These are phyloP conservation scores for Westerdykella ornata DNA, from an alignment of 2,329 filamentous ascomycete genomes.

Conservation along the genomic window DNA sequence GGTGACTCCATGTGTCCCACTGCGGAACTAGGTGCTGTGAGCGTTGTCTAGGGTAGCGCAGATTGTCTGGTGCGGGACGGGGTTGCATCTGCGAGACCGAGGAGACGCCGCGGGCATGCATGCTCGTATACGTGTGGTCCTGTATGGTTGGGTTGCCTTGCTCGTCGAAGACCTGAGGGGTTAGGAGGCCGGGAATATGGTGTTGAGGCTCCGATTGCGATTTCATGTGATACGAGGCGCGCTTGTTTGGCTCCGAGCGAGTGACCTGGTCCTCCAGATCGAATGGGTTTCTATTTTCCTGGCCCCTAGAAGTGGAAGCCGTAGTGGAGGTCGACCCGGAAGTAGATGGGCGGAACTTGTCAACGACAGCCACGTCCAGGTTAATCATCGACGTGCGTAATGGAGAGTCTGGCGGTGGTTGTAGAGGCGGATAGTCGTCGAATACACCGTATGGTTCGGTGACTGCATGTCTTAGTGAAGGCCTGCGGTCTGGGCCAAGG, in stretches of 20 bases:
- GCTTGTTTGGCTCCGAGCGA: slow-evolving; percentile 34
- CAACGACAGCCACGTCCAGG: slow-evolving; percentile 35
- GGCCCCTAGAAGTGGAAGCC: slow-evolving; percentile 29
- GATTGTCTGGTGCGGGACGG: slow-evolving; percentile 19
- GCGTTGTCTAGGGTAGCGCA: slow-evolving; percentile 22
- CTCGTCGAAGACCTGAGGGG: slow-evolving; percentile 32
- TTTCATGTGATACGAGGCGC: slow-evolving; percentile 36
- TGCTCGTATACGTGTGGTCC: slow-evolving; percentile 22
- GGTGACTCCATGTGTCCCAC: slow-evolving; percentile 33
- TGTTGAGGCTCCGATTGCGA: slow-evolving; percentile 39
- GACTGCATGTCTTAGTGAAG: slow-evolving; percentile 37
- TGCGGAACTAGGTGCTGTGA: slow-evolving; percentile 18
- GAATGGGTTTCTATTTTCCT: slow-evolving; percentile 44
- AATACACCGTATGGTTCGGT: slow-evolving; percentile 38
- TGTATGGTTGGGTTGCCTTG: slow-evolving; percentile 29
- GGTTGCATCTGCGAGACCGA: slow-evolving; percentile 30
- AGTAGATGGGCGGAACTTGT: slow-evolving; percentile 41
- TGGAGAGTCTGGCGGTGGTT: slow-evolving; percentile 30
- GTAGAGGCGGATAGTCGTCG: slow-evolving; percentile 35
- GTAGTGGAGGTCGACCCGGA: slow-evolving; percentile 35
- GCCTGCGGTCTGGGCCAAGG: slow-evolving; percentile 28
- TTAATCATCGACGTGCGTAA: slow-evolving; percentile 42
- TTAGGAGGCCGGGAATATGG: slow-evolving; percentile 31
- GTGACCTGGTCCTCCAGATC: slow-evolving; percentile 44
- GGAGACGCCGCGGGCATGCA: slow-evolving; percentile 32